Base-by-base conservation (phyloP, 2,329 filamentous ascomycete species). In the Shiraia bambusicola region DNA sequence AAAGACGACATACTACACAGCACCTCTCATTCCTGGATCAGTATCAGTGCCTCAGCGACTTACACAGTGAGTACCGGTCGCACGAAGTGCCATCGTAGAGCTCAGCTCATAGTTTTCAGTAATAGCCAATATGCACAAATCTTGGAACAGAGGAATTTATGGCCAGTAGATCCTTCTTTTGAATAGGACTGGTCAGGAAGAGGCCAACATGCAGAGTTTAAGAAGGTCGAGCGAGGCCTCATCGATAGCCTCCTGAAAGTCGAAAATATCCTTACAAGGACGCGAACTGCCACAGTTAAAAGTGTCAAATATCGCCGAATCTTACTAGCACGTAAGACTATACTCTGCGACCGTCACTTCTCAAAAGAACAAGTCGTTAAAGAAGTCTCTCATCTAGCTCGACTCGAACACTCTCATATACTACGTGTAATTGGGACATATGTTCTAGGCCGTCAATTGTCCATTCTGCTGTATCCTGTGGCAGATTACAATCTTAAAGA, bases 371-470 rank as follows among this genome's bases (percentile, higher is more conserved):
- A 51, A 7, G 55, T 51, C 2, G 33, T 50, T 4, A 28, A 42
- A 6, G 55, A 56, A 28, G 49, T 56, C 6, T 34, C 33, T 13
- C 55, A 58, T 28, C 26, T 58, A 1, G 30, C 35, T 11, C 19
- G 29, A 4, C 36, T 59, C 2, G 13, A 42, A 4, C 46, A 58
- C 15, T 32, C 38, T 2, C 56, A 57, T 27, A 37, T 58, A 4
- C 24, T 59, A 6, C 38, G 40, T 9, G 14, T 59, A 2, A 40
- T 59, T 6, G 52, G 56, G 1, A 58, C 49, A 11, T 59, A 58
- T 34, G 29, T 42, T 6, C 16, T 41, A 11, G 35, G 33, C 2
- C 42, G 27, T 15, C 26, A 54, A 9, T 16, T 59, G 3, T 49
- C 45, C 7, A 53, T 59, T 5, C 41, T 57, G 7, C 25, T 54